Percentiles rank a stretch among this genome's conserved stretches.
These are phyloP conservation scores for Pachyrhizus erosus DNA, from an alignment of 306 rosid genomes.

Conservation along the genomic window DNA sequence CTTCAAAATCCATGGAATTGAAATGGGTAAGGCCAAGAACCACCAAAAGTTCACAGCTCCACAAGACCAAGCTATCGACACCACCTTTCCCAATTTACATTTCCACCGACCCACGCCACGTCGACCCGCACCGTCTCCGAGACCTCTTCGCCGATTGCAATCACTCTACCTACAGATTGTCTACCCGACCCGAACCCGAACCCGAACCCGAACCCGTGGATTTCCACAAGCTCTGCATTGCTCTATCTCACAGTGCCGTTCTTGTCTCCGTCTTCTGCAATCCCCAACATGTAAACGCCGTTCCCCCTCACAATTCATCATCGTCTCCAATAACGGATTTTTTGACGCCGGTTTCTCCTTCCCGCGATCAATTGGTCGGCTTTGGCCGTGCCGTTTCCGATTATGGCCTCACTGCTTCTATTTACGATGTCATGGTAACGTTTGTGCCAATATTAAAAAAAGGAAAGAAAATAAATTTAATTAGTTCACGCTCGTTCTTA, in stretches of 20 bases:
- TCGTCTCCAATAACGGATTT: slow-evolving; percentile 46
- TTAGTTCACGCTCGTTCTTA: background rate
- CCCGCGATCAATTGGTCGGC: slow-evolving; percentile 68
- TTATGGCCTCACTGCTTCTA: slow-evolving; percentile 78
- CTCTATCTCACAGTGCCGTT: slow-evolving; percentile 74
- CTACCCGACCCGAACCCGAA: slow-evolving; percentile 43
- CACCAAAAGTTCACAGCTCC: slow-evolving; percentile 15
- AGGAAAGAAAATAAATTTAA: background rate
- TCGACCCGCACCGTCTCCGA: slow-evolving; percentile 56
- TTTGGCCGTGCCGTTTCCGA: slow-evolving; percentile 91
- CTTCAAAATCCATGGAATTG: slow-evolving; percentile 53
- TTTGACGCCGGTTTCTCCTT: slow-evolving; percentile 61
- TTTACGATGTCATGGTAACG: slow-evolving; percentile 82
- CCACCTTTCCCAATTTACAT: slow-evolving; percentile 60
- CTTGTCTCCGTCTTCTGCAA: slow-evolving; percentile 82
- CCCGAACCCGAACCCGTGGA: slow-evolving; percentile 52
- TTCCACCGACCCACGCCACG: slow-evolving; percentile 63
- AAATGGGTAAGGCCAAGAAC: slow-evolving; percentile 52
- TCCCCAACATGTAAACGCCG: slow-evolving; percentile 24
- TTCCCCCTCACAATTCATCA: background rate
- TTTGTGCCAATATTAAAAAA: too few relatives aligned
- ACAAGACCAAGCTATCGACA: background rate
- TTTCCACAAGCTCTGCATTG: slow-evolving; percentile 64
- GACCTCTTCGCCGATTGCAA: slow-evolving; percentile 64
- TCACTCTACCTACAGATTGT: slow-evolving; percentile 59